These are phyloP conservation scores for Malassezia slooffiae DNA, from an alignment of 1,284 basidiomycete species.

Conservation along the genomic window DNA sequence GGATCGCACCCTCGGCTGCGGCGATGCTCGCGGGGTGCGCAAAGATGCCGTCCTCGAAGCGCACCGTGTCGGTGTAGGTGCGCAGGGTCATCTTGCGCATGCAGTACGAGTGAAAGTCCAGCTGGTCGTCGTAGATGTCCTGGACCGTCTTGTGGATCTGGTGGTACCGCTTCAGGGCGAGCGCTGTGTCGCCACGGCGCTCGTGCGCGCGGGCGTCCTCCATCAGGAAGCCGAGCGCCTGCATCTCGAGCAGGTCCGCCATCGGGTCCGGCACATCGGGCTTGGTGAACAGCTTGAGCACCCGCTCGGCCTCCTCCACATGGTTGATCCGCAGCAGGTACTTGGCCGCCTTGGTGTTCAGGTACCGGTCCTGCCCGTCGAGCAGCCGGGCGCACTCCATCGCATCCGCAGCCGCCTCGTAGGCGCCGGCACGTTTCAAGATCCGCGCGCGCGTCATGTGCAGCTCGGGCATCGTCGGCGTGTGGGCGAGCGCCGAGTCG, in stretches of 20 bases:
- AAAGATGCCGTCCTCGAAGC: constrained; percentile 70
- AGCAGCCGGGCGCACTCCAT: constrained; percentile 74
- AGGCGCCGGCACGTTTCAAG: constrained; percentile 76
- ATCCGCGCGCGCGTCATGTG: constrained; percentile 72
- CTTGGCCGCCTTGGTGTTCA: constrained; percentile 89
- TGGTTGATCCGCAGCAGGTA: constrained; percentile 68
- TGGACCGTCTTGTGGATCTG: constrained; percentile 72
- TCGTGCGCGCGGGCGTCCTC: constrained; percentile 70
- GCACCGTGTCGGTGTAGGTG: constrained; percentile 66
- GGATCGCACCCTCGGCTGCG: constrained; percentile 61
- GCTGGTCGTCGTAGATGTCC: constrained; percentile 88
- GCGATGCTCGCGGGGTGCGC: constrained; percentile 65
- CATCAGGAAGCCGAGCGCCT: constrained; percentile 73
- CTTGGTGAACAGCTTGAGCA: constrained; percentile 39
- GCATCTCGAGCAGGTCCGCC: constrained; percentile 87
- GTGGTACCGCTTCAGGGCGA: constrained; percentile 78
- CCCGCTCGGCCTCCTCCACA: constrained; percentile 51
- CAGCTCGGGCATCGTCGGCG: constrained; percentile 86
- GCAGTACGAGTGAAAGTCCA: constrained; percentile 95
- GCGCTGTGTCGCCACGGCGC: constrained; percentile 58
- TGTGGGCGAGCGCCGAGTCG: constrained; percentile 62
- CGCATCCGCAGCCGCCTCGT: constrained; percentile 60
- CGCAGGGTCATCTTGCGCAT: constrained; percentile 77
- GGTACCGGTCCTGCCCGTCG: constrained; percentile 88
- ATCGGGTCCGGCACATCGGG: constrained; percentile 57